These are phyloP conservation scores for Raffaelea deltoideospora DNA, from an alignment of 2,329 filamentous ascomycete genomes.

Conservation along the genomic window DNA sequence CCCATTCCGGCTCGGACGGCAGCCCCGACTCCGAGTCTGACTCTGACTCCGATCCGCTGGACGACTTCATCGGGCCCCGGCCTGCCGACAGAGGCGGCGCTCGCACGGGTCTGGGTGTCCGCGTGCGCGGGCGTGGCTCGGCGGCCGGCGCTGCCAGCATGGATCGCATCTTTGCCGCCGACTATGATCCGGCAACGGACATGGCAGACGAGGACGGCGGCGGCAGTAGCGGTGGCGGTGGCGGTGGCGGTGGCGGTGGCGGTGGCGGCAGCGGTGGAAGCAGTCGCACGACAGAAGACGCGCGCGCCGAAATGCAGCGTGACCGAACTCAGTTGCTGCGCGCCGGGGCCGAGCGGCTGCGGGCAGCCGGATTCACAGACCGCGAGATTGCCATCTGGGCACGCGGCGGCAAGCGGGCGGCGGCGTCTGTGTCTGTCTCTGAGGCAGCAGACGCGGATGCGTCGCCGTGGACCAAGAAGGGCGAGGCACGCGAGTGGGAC, in stretches of 20 bases:
- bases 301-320: slow-evolving; percentile 5
- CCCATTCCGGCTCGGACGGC: neutral
- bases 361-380: slow-evolving; percentile 64
- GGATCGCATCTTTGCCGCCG: slow-evolving; percentile 7
- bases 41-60: slow-evolving; percentile 6
- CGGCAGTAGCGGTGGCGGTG: neutral
- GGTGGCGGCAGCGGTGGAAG: neutral
- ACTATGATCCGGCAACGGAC: slow-evolving; percentile 7
- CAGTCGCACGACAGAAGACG: slow-evolving; percentile 3
- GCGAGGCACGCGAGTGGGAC: slow-evolving; percentile 50
- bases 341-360: slow-evolving; percentile 60
- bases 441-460: too few relatives aligned
- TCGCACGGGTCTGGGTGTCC: neutral
- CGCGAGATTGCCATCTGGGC: slow-evolving; percentile 58
- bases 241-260: neutral
- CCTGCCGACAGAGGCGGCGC: slow-evolving; percentile 1
- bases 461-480: slow-evolving; percentile 56
- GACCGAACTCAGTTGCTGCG: slow-evolving; percentile 68
- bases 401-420: slow-evolving; percentile 41
- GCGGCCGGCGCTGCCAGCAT: slow-evolving; percentile 3
- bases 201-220: slow-evolving; percentile 1
- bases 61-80: slow-evolving; percentile 6
- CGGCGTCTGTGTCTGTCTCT: slow-evolving; percentile 55
- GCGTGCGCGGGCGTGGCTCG: slow-evolving; percentile 4
- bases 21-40: neutral